These are phyloP conservation scores for Fusarium solani-melongenae DNA, from an alignment of 2,329 filamentous ascomycete genomes.

Conservation along the genomic window DNA sequence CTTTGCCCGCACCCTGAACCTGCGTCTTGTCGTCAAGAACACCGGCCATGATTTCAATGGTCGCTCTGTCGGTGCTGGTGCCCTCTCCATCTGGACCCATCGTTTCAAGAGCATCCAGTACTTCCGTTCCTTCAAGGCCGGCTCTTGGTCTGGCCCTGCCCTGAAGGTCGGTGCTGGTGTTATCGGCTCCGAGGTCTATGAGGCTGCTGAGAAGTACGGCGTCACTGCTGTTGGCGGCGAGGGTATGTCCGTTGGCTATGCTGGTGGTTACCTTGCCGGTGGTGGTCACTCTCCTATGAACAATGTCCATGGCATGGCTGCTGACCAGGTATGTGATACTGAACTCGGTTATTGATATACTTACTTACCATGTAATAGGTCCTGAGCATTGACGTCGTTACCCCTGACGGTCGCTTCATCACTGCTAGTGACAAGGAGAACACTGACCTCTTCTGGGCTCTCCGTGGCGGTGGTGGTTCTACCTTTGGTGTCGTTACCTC, in stretches of 20 bases:
- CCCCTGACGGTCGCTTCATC: constrained; percentile 17
- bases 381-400: constrained; percentile 27
- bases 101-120: constrained; percentile 57
- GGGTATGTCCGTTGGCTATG: constrained; percentile 48
- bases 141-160: constrained; percentile 56
- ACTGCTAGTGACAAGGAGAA: constrained; percentile 27
- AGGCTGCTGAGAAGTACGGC: constrained; percentile 58
- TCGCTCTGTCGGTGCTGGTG: constrained; percentile 65
- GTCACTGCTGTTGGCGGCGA: constrained; percentile 65
- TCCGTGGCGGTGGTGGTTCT: constrained; percentile 54
- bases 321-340: constrained; percentile 30
- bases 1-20: constrained; percentile 56
- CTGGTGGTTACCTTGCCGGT: constrained; percentile 35
- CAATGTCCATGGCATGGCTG: constrained; percentile 29
- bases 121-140: constrained; percentile 29
- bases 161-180: constrained; percentile 68
- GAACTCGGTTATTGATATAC: background rate
- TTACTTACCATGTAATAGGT: background rate
- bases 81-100: constrained; percentile 68
- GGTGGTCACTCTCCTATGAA: constrained; percentile 38
- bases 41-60: constrained; percentile 65
- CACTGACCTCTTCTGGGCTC: constrained; percentile 50
- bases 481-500: constrained; percentile 47
- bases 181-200: constrained; percentile 63
- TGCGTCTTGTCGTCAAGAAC: constrained; percentile 59